phyloP scores from a whole-genome alignment of 768 basidiomycete species.

The Kwoniella heveanensis region DNA sequence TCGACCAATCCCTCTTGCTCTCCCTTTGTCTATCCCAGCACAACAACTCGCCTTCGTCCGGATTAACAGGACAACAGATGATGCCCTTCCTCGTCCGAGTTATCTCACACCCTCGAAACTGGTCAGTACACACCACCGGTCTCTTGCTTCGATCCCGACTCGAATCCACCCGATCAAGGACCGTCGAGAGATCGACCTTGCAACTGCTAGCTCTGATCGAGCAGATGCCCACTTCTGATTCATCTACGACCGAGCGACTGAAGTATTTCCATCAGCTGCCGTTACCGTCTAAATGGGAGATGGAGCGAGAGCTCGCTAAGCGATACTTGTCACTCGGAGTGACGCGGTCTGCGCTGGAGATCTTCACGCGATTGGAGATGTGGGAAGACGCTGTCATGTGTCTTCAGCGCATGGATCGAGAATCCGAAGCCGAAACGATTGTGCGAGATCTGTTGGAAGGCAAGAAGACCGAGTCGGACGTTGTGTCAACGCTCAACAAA shows the following conservation, averaged over 20 bases:
- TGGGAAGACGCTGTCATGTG: conserved; percentile 96
- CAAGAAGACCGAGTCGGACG: conserved; percentile 78
- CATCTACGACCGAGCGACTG: conserved; percentile 71
- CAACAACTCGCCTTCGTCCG: conserved; percentile 85
- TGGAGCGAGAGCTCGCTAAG: conserved; percentile 84
- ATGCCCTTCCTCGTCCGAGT: conserved; percentile 86
- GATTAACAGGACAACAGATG: conserved; percentile 90
- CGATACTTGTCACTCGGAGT: conserved; percentile 84
- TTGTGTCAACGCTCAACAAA: conserved; percentile 66
- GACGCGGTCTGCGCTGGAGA: conserved; percentile 83
- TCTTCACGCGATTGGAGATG: conserved; percentile 93
- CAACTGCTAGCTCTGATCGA: conserved; percentile 95
- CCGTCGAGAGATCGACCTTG: conserved; percentile 85
- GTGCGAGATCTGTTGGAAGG: conserved; percentile 85
- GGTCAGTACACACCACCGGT: conserved; percentile 96
- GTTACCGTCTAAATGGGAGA: conserved; percentile 87
- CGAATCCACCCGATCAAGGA: conserved; percentile 82
- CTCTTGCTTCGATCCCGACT: conserved; percentile 88
- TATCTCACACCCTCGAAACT: conserved; percentile 82
- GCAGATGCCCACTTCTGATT: conserved; percentile 90
- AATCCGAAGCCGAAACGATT: conserved; percentile 74
- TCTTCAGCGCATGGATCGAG: conserved; percentile 76
- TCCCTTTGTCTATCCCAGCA: conserved; percentile 76
- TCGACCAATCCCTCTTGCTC: conserved; percentile 91
- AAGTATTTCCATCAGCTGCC: conserved; percentile 77